phyloP scores from a whole-genome alignment of 805 yeast species.

The Wickerhamomyces silvicola region DNA sequence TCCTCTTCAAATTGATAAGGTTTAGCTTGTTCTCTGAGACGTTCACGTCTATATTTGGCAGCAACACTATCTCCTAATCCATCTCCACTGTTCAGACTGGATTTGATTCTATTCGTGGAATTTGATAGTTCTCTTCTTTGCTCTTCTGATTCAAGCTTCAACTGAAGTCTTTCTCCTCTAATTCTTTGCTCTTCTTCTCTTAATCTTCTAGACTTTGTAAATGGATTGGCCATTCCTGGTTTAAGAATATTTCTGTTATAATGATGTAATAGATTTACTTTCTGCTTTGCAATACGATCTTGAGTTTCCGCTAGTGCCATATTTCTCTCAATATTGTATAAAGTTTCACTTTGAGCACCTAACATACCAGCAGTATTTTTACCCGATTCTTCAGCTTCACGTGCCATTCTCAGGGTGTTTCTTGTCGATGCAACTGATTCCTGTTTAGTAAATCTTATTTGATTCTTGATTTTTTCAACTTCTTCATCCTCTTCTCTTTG shows the following conservation, averaged over 20 bases:
- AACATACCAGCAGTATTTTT: conserved; percentile 83
- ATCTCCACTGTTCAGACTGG: conserved; percentile 45
- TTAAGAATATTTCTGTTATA: conserved; percentile 78
- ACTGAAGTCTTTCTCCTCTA: conserved; percentile 53
- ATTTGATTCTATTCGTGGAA: conserved; percentile 63
- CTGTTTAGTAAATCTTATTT: conserved; percentile 77
- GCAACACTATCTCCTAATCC: conserved; percentile 25
- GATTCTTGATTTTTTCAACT: conserved; percentile 77
- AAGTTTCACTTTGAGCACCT: conserved; percentile 87
- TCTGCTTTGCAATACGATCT: conserved; percentile 73
- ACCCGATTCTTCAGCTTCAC: conserved; percentile 68
- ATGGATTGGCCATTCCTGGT: conserved; percentile 79
- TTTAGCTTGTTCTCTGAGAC: conserved; percentile 43
- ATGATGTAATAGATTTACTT: conserved; percentile 71
- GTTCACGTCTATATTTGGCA: conserved; percentile 31
- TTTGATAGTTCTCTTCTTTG: conserved; percentile 53
- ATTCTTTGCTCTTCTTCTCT: conserved; percentile 68
- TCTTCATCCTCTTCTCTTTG: conserved; percentile 73
- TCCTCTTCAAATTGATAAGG: conserved; percentile 83
- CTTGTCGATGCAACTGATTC: conserved; percentile 82
- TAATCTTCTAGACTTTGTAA: conserved; percentile 71
- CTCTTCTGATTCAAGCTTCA: conserved; percentile 54
- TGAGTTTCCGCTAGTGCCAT: conserved; percentile 75
- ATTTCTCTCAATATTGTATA: conserved; percentile 74
- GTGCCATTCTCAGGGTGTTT: conserved; percentile 68